phyloP scores from a whole-genome alignment of 768 basidiomycete genomes.

The Scleroderma bovista region DNA sequence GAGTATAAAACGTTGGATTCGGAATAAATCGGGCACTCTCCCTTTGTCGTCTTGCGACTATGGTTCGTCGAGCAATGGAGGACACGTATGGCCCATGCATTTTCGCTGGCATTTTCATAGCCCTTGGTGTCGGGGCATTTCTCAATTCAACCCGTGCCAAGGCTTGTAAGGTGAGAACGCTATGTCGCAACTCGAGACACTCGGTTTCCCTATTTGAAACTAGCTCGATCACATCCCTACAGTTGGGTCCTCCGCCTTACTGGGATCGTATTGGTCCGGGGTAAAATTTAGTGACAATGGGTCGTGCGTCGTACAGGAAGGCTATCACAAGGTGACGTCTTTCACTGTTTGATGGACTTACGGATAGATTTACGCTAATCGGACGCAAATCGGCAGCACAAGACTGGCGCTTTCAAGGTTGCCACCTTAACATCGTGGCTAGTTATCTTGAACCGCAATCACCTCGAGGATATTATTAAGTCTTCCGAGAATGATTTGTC shows the following conservation, averaged over 20 bases:
- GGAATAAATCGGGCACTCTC: too few relatives aligned
- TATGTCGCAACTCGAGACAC: too few relatives aligned
- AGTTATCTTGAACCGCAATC: not conserved
- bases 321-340: constrained; percentile 23
- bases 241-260: constrained; percentile 17
- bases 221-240: constrained; percentile 27
- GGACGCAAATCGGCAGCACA: not conserved
- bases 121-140: too few relatives aligned
- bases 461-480: not conserved
- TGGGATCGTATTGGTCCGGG: constrained; percentile 23
- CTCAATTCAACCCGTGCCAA: too few relatives aligned
- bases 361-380: constrained; percentile 14
- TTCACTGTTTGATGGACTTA: not conserved
- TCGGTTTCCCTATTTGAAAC: not conserved
- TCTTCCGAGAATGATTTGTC: not conserved
- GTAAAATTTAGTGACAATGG: constrained; percentile 13
- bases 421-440: not conserved
- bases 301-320: constrained; percentile 23
- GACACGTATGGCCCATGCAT: too few relatives aligned
- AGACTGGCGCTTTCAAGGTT: not conserved
- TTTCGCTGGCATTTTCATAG: too few relatives aligned
- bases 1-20: too few relatives aligned
- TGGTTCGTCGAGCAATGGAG: too few relatives aligned
- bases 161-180: too few relatives aligned
- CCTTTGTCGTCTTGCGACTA: too few relatives aligned